A percentile compares a stretch with the other conserved stretches of the same genome.
Conservation (phyloP, 768 basidiomycete genomes). For the Suillus hirtellus region DNA sequence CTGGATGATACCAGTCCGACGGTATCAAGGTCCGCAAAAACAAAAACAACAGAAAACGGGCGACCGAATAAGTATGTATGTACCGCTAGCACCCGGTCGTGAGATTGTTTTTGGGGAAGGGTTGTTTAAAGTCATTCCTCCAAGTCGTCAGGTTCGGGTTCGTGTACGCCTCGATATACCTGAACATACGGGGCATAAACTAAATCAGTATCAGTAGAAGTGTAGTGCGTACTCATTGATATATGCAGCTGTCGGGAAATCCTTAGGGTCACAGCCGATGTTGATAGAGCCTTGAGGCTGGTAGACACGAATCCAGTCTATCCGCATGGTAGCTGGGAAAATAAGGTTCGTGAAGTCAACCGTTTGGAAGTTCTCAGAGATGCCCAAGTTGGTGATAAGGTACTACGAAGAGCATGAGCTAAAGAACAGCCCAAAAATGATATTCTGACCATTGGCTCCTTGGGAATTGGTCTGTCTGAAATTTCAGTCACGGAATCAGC, state of each 20-base stretch:
- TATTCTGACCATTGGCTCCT: slow-evolving; percentile 76
- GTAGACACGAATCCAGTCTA: slow-evolving; percentile 92
- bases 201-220: neutral
- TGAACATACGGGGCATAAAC: slow-evolving; percentile 19
- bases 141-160: slow-evolving; percentile 83
- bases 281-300: slow-evolving; percentile 70
- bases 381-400: slow-evolving; percentile 81
- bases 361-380: slow-evolving; percentile 76
- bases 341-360: slow-evolving; percentile 70
- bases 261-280: slow-evolving; percentile 80
- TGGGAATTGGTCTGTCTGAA: slow-evolving; percentile 65
- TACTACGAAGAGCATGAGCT: slow-evolving; percentile 48
- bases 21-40: slow-evolving; percentile 9
- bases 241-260: slow-evolving; percentile 80
- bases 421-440: neutral
- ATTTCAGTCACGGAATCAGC: slow-evolving; percentile 61
- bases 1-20: slow-evolving; percentile 14
- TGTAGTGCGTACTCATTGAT: slow-evolving; percentile 62
- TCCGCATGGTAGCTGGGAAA: slow-evolving; percentile 73
- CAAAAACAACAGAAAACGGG: slow-evolving; percentile 10
- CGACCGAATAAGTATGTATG: neutral
- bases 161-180: slow-evolving; percentile 70
- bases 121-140: slow-evolving; percentile 60
- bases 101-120: slow-evolving; percentile 68
- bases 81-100: slow-evolving; percentile 53